phyloP scores from a whole-genome alignment of 768 basidiomycete genomes.

The Trametes meyenii region DNA sequence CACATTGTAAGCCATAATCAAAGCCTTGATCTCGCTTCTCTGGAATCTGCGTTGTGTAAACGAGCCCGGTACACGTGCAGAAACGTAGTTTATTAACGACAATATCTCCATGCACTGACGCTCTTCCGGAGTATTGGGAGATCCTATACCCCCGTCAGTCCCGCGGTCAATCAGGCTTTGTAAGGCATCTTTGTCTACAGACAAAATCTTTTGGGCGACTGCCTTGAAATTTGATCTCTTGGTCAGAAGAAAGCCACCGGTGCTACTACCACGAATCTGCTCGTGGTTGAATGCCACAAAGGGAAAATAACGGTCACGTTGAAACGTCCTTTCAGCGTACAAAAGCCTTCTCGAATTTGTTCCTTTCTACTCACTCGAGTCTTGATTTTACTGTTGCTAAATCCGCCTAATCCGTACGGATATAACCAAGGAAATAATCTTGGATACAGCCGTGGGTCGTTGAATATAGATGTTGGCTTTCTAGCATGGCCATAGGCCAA shows the following conservation, averaged over 20 bases:
- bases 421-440: conserved; percentile 47
- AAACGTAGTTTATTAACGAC: not conserved
- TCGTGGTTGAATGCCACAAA: conserved; percentile 43
- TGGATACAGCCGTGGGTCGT: conserved; percentile 41
- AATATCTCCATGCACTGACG: not conserved
- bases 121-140: not conserved
- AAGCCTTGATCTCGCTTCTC: not conserved
- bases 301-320: conserved; percentile 39
- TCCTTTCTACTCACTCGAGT: not conserved
- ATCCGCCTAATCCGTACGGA: conserved; percentile 43
- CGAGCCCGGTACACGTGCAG: not conserved
- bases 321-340: conserved; percentile 47
- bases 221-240: conserved; percentile 24
- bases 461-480: conserved; percentile 35
- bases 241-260: conserved; percentile 32
- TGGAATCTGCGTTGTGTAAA: not conserved
- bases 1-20: not conserved
- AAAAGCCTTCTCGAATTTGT: conserved; percentile 38
- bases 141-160: not conserved
- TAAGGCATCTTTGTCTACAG: not conserved
- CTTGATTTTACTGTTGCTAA: conserved; percentile 26
- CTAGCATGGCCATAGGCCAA: conserved; percentile 35
- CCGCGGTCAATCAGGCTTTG: not conserved
- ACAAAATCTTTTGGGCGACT: conserved; percentile 22
- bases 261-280: conserved; percentile 37